A percentile compares a stretch with the other conserved stretches of the same genome.
phyloP scores from a whole-genome alignment of 2,329 filamentous ascomycete species.

The Cladosporium cucumerinum region DNA sequence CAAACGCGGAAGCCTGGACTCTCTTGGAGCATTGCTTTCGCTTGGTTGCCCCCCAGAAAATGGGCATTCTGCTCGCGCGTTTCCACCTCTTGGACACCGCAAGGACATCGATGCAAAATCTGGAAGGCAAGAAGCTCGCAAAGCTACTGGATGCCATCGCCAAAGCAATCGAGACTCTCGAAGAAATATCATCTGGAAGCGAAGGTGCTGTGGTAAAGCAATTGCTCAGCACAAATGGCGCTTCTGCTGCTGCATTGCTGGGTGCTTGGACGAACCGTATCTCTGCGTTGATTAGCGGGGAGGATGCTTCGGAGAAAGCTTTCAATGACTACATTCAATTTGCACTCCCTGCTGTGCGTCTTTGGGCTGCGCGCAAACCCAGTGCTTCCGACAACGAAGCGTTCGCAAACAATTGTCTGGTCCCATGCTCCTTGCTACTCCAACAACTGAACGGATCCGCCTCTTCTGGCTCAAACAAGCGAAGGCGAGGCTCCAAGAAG shows the following conservation, averaged over 20 bases:
- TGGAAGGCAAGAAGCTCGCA: background rate
- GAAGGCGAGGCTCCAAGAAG: background rate
- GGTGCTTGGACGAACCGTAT: constrained; percentile 25
- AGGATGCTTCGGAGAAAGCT: background rate
- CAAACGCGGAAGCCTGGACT: constrained; percentile 51
- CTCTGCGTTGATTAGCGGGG: background rate
- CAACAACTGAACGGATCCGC: constrained; percentile 1
- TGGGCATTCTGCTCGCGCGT: constrained; percentile 63
- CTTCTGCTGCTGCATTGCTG: constrained; percentile 25
- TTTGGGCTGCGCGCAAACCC: constrained; percentile 30
- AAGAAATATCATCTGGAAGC: constrained; percentile 18
- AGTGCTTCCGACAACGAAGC: constrained; percentile 22
- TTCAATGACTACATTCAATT: background rate
- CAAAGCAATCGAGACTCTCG: constrained; percentile 1
- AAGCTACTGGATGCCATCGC: background rate
- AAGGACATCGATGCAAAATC: background rate
- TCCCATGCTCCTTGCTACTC: constrained; percentile 23
- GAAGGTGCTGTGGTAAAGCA: constrained; percentile 26
- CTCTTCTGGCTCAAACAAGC: constrained; percentile 1
- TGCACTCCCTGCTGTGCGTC: constrained; percentile 20
- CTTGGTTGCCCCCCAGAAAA: constrained; percentile 64
- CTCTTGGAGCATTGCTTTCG: constrained; percentile 60
- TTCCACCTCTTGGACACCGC: constrained; percentile 7
- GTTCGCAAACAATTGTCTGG: constrained; percentile 29
- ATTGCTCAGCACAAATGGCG: constrained; percentile 22